Evolutionary conservation across 1,139 yeast genomes (phyloP).

Genomic region (Saccharomyces pastorianus): DNA sequence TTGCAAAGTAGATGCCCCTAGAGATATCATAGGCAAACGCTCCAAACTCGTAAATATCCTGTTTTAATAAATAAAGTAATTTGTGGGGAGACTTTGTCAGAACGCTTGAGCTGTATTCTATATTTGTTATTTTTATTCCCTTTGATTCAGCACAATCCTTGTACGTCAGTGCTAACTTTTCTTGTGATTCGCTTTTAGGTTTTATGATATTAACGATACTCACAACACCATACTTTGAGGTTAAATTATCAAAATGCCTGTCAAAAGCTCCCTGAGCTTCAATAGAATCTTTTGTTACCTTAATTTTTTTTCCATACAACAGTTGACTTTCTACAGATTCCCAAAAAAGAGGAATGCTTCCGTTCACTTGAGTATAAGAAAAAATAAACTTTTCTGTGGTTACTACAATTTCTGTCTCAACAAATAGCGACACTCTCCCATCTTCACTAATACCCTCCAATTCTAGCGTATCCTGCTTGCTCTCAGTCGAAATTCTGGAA

Average conservation of each 20-base stretch:
- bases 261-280: constrained; percentile 58
- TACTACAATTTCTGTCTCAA: constrained; percentile 58
- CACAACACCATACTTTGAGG: constrained; percentile 55
- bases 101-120: constrained; percentile 31
- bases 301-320: constrained; percentile 43
- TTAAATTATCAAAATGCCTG: constrained; percentile 52
- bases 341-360: constrained; percentile 65
- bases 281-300: constrained; percentile 51
- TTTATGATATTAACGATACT: constrained; percentile 49
- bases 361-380: constrained; percentile 53
- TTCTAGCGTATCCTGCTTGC: constrained; percentile 55
- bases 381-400: constrained; percentile 46
- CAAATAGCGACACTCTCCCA: constrained; percentile 58
- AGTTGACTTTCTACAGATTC: constrained; percentile 45
- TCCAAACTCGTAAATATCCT: constrained; percentile 51
- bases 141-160: constrained; percentile 27
- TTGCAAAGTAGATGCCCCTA: constrained; percentile 46
- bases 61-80: constrained; percentile 35
- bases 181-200: constrained; percentile 35
- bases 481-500: constrained; percentile 57
- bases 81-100: constrained; percentile 36
- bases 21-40: constrained; percentile 53
- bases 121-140: constrained; percentile 29
- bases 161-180: constrained; percentile 35
- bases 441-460: constrained; percentile 66